Evolutionary conservation across 2,329 filamentous ascomycete genomes (phyloP).

Genomic region (Fusarium musae): DNA sequence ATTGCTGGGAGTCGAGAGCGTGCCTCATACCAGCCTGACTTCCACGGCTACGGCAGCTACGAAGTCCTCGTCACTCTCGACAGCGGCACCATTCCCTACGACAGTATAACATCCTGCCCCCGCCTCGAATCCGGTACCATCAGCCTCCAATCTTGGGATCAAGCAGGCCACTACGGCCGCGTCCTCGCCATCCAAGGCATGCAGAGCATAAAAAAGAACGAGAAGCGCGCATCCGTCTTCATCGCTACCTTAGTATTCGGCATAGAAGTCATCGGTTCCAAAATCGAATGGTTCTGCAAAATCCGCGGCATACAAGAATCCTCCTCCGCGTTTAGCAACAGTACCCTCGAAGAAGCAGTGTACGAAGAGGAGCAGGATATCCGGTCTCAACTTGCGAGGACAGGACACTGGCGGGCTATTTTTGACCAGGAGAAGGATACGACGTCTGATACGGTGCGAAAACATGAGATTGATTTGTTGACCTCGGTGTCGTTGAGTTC

Average conservation of each 20-base stretch:
- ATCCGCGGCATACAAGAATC: constrained; percentile 9
- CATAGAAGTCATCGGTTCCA: not conserved
- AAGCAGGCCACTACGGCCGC: constrained; percentile 7
- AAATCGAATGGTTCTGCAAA: constrained; percentile 20
- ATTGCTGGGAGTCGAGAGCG: constrained; percentile 20
- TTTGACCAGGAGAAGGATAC: constrained; percentile 9
- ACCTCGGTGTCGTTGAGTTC: constrained; percentile 12
- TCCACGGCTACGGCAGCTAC: constrained; percentile 4
- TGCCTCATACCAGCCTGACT: not conserved
- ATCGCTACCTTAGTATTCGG: constrained; percentile 18
- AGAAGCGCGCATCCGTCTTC: constrained; percentile 19
- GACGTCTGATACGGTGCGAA: not conserved
- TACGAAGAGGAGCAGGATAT: constrained; percentile 23
- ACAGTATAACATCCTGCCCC: constrained; percentile 9
- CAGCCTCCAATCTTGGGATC: constrained; percentile 9
- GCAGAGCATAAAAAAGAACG: constrained; percentile 22
- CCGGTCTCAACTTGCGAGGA: not conserved
- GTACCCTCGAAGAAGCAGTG: not conserved
- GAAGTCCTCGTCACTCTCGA: constrained; percentile 12
- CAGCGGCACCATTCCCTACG: constrained; percentile 8
- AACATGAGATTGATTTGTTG: constrained; percentile 16
- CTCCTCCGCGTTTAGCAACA: not conserved
- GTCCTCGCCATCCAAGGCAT: constrained; percentile 16
- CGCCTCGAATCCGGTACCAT: constrained; percentile 2
- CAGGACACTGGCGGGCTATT: constrained; percentile 3